Percentiles rank a stretch among this genome's conserved stretches.
phyloP scores from a whole-genome alignment of 768 basidiomycete genomes.

The Podaxis mareebaensis region DNA sequence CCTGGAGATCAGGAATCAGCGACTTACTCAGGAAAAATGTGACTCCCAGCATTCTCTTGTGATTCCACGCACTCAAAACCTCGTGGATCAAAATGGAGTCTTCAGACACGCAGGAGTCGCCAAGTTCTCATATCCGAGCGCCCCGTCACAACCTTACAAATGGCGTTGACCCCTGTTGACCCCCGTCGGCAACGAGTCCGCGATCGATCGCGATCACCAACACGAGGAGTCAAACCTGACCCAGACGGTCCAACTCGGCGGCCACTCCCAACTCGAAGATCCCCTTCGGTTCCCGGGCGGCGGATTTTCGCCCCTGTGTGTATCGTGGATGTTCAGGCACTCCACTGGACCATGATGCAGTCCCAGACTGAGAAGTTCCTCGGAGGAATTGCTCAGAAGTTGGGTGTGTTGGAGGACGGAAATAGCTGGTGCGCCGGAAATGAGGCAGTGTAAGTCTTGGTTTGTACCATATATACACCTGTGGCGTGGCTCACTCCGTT shows the following conservation, averaged over 20 bases:
- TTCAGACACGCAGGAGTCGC: background rate
- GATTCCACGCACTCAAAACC: background rate
- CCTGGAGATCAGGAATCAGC: slow-evolving; percentile 42
- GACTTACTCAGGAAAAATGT: slow-evolving; percentile 28
- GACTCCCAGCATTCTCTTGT: background rate
- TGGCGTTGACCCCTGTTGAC: too few species aligned
- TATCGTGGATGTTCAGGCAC: slow-evolving; percentile 41
- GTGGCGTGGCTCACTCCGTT: background rate
- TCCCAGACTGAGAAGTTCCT: slow-evolving; percentile 19
- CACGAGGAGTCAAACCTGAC: background rate
- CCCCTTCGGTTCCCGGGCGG: background rate
- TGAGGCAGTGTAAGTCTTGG: slow-evolving; percentile 44
- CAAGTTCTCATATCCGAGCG: background rate
- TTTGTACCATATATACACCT: background rate
- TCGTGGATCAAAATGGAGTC: background rate
- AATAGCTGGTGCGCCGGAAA: slow-evolving; percentile 49
- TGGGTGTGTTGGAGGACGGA: slow-evolving; percentile 32
- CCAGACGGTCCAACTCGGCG: slow-evolving; percentile 2
- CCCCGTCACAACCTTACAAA: background rate
- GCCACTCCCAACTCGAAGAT: background rate
- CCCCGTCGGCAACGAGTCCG: background rate
- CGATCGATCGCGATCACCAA: slow-evolving; percentile 10
- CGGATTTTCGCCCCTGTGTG: slow-evolving; percentile 30
- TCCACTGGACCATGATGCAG: slow-evolving; percentile 42
- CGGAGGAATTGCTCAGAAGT: slow-evolving; percentile 32